These are phyloP conservation scores for Pleurotus cornucopiae DNA, from an alignment of 768 basidiomycete genomes.

Conservation along the genomic window DNA sequence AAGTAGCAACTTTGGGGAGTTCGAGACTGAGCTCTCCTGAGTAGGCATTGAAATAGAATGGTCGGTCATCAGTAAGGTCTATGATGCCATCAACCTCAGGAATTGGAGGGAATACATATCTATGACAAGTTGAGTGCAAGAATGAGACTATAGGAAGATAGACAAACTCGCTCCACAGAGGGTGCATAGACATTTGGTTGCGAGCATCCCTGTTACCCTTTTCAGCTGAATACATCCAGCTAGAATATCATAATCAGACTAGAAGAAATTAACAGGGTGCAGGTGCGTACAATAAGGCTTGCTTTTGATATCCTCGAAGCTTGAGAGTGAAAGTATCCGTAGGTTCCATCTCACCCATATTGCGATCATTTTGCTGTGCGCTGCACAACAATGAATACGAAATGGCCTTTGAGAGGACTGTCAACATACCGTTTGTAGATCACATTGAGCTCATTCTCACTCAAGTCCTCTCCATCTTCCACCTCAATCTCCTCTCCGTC, in stretches of 20 bases:
- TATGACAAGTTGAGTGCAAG: slow-evolving; percentile 23
- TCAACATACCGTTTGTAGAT: slow-evolving; percentile 76
- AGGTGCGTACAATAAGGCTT: slow-evolving; percentile 67
- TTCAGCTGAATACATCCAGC: slow-evolving; percentile 93
- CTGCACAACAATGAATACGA: slow-evolving; percentile 32
- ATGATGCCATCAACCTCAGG: slow-evolving; percentile 52
- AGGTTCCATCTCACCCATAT: slow-evolving; percentile 80
- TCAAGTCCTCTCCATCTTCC: slow-evolving; percentile 79
- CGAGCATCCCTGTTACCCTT: slow-evolving; percentile 66
- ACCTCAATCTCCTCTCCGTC: slow-evolving; percentile 82
- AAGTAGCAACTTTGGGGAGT: slow-evolving; percentile 79
- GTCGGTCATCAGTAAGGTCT: slow-evolving; percentile 78
- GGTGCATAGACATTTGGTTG: slow-evolving; percentile 76
- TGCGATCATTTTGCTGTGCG: slow-evolving; percentile 77
- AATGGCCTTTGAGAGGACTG: background rate
- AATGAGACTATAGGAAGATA: slow-evolving; percentile 2
- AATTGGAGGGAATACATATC: slow-evolving; percentile 71
- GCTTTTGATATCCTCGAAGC: slow-evolving; percentile 88
- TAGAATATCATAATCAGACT: slow-evolving; percentile 21
- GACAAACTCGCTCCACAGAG: slow-evolving; percentile 88
- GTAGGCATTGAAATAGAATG: slow-evolving; percentile 88
- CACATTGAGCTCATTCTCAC: slow-evolving; percentile 72
- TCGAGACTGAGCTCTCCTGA: slow-evolving; percentile 85
- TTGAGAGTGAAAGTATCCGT: slow-evolving; percentile 69
- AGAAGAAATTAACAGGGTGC: background rate